Evolutionary conservation across 495 filamentous ascomycete genomes (phyloP), one percentile per base, ranked within the genome.

Genomic region (Tuber microsphaerosporum): DNA sequence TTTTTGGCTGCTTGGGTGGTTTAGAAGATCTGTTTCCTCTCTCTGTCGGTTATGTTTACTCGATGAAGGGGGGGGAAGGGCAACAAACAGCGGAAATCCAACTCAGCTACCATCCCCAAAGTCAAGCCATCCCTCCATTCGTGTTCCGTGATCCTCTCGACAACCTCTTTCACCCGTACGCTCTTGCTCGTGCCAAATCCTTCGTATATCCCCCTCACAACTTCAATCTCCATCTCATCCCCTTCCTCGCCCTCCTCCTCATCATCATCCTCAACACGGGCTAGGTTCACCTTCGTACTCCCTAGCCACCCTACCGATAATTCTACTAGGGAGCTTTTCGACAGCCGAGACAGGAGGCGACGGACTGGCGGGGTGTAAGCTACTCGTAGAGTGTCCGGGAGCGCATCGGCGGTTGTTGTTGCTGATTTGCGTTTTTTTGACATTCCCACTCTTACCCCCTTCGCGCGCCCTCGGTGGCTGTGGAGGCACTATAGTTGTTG

Each of bases 91-190:
- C 70, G 72, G 34, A 76, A 86, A 76, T 91, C 91, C 20, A 93
- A 84, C 79, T 96, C 93, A 22, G 90, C 90, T 87, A 93, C 94
- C 70, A 92, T 92, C 6, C 94, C 85, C 22, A 97, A 84, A 1
- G 88, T 90, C 34, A 96, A 85, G 1, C 93, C 93, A 71, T 89
- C 87, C 34, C 92, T 86, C 92, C 93, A 97, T 82, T 97, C 93
- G 68, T 92, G 92, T 75, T 94, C 90, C 0, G 91, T 78, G 56
- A 97, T 90, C 43, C 92, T 87, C 79, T 93, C 92, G 10, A 92
- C 85, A 7, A 94, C 87, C 81, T 97, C 93, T 70, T 82, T 82
- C 14, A 84, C 83, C 48, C 85, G 84, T 0, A 89, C 79, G 34
- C 86, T 85, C 34, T 85, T 82, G 31, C 34, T 20, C 22, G 22